phyloP scores from a whole-genome alignment of 441 rosid species.

The Pelargonium citronellum region DNA sequence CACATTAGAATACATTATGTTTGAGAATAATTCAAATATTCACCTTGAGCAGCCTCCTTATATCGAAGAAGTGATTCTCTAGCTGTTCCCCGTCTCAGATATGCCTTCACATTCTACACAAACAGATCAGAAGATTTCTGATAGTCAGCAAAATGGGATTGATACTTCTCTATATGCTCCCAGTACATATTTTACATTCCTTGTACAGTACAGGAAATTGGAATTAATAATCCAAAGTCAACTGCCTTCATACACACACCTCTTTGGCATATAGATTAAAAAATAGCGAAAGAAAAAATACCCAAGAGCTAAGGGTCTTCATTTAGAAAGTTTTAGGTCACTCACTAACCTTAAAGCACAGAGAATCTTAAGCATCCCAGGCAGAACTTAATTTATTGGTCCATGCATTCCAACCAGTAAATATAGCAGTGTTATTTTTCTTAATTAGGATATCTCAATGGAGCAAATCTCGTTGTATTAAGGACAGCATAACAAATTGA shows the following conservation, averaged over 20 bases:
- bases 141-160: neutral
- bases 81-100: conserved; percentile 89
- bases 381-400: neutral
- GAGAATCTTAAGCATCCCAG: neutral
- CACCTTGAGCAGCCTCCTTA: conserved; percentile 81
- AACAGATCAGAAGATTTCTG: conserved; percentile 9
- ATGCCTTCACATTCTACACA: conserved; percentile 85
- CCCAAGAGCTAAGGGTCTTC: neutral
- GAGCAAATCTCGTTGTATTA: neutral
- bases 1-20: neutral
- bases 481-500: neutral
- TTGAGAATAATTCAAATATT: conserved; percentile 14
- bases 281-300: no score
- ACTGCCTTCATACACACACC: neutral
- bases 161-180: neutral
- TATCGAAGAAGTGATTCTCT: conserved; percentile 71
- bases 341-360: neutral
- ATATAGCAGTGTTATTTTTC: neutral
- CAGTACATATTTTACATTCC: neutral
- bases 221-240: neutral
- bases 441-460: neutral
- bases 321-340: no score
- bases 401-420: neutral
- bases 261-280: no score
- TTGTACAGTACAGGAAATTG: neutral